Conservation (phyloP, 2,329 filamentous ascomycete genomes). For the Monilinia fructigena region DNA sequence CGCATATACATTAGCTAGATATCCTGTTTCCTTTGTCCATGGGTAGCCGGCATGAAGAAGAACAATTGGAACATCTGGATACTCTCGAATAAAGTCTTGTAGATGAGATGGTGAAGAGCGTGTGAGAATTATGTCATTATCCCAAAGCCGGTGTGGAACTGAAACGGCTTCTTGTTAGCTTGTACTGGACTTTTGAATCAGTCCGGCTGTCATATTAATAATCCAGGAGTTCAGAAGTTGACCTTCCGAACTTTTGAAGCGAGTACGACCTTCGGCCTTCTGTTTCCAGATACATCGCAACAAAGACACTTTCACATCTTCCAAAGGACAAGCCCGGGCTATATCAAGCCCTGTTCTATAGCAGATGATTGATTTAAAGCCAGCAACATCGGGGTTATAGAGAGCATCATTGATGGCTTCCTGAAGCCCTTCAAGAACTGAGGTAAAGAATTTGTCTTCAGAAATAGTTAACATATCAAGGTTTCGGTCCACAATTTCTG, state of each 20-base stretch:
- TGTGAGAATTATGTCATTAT: conserved; percentile 71
- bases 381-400: conserved; percentile 66
- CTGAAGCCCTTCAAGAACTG: conserved; percentile 44
- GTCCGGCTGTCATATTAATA: conserved; percentile 60
- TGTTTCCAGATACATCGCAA: conserved; percentile 36
- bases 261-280: conserved; percentile 27
- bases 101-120: conserved; percentile 73
- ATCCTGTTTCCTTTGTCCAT: conserved; percentile 74
- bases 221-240: conserved; percentile 68
- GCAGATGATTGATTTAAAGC: conserved; percentile 81
- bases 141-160: conserved; percentile 84
- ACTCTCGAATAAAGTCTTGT: conserved; percentile 69
- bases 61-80: conserved; percentile 69
- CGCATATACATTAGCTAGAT: conserved; percentile 71
- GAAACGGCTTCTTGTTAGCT: conserved; percentile 65
- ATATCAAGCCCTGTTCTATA: conserved; percentile 74
- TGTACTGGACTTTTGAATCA: conserved; percentile 50
- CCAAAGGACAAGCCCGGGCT: conserved; percentile 41
- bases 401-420: conserved; percentile 57
- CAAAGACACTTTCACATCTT: conserved; percentile 31
- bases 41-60: conserved; percentile 80
- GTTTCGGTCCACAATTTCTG: conserved; percentile 54
- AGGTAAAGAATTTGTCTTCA: conserved; percentile 41
- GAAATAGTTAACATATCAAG: conserved; percentile 41
- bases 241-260: conserved; percentile 57